phyloP scores from a whole-genome alignment of 176 grass and related monocot genomes.

The Oryza officinalis region DNA sequence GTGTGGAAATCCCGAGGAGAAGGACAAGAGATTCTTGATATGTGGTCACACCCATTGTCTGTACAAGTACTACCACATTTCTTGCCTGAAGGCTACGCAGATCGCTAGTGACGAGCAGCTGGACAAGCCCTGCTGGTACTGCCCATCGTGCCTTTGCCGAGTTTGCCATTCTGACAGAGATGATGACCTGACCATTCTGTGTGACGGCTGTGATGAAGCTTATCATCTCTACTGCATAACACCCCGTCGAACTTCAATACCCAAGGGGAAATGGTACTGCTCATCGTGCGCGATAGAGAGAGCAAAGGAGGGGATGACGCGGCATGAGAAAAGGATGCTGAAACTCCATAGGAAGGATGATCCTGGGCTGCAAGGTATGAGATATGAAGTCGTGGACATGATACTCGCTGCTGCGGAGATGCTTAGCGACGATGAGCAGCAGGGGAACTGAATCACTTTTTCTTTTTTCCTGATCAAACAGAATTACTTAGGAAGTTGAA shows the following conservation, averaged over 20 bases:
- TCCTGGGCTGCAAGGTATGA: slow-evolving; percentile 29
- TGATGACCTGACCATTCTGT: slow-evolving; percentile 74
- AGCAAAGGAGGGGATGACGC: slow-evolving; percentile 57
- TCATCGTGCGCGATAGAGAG: slow-evolving; percentile 53
- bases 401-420: slow-evolving; percentile 68
- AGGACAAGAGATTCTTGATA: slow-evolving; percentile 70
- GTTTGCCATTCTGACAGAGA: slow-evolving; percentile 74
- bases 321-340: slow-evolving; percentile 49
- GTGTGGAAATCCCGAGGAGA: slow-evolving; percentile 68
- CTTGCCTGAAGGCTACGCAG: slow-evolving; percentile 64
- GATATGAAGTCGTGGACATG: slow-evolving; percentile 53
- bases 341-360: slow-evolving; percentile 51
- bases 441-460: not conserved
- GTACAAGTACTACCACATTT: slow-evolving; percentile 83
- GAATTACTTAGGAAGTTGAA: slow-evolving; percentile 8
- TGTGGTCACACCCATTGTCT: slow-evolving; percentile 69
- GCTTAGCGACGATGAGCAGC: slow-evolving; percentile 48
- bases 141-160: slow-evolving; percentile 87
- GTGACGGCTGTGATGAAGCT: slow-evolving; percentile 80
- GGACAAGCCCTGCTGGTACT: slow-evolving; percentile 66
- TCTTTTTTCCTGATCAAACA: slow-evolving; percentile 13
- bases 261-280: slow-evolving; percentile 83
- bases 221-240: slow-evolving; percentile 90
- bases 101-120: slow-evolving; percentile 50
- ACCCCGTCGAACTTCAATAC: slow-evolving; percentile 58